Evolutionary conservation across 805 yeast species (phyloP).

Genomic region (Nakazawaea laoshanensis): DNA sequence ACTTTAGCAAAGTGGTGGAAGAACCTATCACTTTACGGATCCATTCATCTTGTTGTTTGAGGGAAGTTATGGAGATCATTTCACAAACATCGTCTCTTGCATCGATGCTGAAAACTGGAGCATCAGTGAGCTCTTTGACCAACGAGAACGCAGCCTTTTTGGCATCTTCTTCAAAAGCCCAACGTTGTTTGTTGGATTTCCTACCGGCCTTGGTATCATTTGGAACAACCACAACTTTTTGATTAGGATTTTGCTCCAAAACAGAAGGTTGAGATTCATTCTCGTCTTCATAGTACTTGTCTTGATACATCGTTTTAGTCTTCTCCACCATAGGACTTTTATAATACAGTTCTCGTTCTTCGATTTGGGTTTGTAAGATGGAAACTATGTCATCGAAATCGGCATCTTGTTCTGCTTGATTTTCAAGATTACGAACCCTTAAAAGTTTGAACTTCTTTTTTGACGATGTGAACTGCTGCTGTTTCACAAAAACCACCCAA

Average conservation of each 20-base stretch:
- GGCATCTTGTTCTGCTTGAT: constrained; percentile 61
- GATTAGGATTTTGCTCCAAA: constrained; percentile 22
- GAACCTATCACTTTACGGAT: constrained; percentile 75
- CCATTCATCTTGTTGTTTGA: constrained; percentile 77
- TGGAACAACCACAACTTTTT: constrained; percentile 65
- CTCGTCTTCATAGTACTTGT: constrained; percentile 13
- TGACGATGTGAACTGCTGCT: constrained; percentile 29
- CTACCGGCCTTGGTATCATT: constrained; percentile 75
- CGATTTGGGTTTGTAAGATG: constrained; percentile 23
- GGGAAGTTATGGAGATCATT: constrained; percentile 69
- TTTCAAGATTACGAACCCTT: constrained; percentile 55
- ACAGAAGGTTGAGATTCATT: background rate
- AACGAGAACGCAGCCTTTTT: constrained; percentile 48
- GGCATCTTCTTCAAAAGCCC: constrained; percentile 70
- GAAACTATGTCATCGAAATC: constrained; percentile 58
- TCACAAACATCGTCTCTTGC: constrained; percentile 73
- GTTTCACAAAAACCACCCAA: constrained; percentile 74
- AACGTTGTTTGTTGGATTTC: constrained; percentile 63
- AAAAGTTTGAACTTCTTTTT: constrained; percentile 67
- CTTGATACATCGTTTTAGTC: constrained; percentile 1
- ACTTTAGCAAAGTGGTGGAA: constrained; percentile 71
- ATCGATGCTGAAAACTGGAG: constrained; percentile 77
- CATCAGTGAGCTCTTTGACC: constrained; percentile 44
- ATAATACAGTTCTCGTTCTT: constrained; percentile 12
- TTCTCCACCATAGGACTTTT: constrained; percentile 2